Percentiles rank a stretch among this genome's conserved stretches.
These are phyloP conservation scores for Suillus discolor DNA, from an alignment of 768 basidiomycete genomes.

Conservation along the genomic window DNA sequence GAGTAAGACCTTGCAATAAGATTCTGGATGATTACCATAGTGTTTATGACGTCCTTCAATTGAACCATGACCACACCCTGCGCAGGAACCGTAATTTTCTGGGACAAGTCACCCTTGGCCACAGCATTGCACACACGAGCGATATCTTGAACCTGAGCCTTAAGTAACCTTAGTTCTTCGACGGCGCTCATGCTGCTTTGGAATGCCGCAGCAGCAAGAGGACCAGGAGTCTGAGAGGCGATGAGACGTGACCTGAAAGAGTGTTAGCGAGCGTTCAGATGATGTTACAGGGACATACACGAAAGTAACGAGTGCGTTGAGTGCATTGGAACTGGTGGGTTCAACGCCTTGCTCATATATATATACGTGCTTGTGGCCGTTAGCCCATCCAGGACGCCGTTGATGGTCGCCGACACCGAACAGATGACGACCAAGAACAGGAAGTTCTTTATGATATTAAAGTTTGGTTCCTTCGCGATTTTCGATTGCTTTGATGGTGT, in stretches of 20 bases:
- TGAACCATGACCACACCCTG: constrained; percentile 81
- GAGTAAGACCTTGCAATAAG: constrained; percentile 3
- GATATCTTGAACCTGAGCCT: constrained; percentile 84
- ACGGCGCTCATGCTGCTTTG: constrained; percentile 69
- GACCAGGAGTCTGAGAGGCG: constrained; percentile 85
- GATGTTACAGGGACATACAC: constrained; percentile 57
- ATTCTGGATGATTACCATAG: constrained; percentile 45
- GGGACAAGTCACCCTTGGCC: constrained; percentile 71
- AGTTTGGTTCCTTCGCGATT: constrained; percentile 98
- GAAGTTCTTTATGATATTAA: constrained; percentile 97
- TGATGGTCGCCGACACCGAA: constrained; percentile 70
- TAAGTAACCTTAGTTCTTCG: constrained; percentile 76
- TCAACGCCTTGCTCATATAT: constrained; percentile 73
- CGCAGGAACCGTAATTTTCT: constrained; percentile 79
- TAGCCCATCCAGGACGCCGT: constrained; percentile 67
- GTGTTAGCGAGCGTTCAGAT: constrained; percentile 13
- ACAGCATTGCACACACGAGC: constrained; percentile 82
- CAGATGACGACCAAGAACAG: constrained; percentile 78
- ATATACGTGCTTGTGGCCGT: constrained; percentile 64
- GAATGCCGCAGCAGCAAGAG: constrained; percentile 54
- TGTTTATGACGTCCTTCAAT: constrained; percentile 77
- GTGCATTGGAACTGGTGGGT: constrained; percentile 56
- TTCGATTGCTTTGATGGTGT: constrained; percentile 95
- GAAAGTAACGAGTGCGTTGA: constrained; percentile 89
- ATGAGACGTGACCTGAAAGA: constrained; percentile 80